Evolutionary conservation across 164 flowering plant genomes (phyloP), one percentile per base, ranked within the genome.

Genomic region (Tinospora cordifolia): DNA sequence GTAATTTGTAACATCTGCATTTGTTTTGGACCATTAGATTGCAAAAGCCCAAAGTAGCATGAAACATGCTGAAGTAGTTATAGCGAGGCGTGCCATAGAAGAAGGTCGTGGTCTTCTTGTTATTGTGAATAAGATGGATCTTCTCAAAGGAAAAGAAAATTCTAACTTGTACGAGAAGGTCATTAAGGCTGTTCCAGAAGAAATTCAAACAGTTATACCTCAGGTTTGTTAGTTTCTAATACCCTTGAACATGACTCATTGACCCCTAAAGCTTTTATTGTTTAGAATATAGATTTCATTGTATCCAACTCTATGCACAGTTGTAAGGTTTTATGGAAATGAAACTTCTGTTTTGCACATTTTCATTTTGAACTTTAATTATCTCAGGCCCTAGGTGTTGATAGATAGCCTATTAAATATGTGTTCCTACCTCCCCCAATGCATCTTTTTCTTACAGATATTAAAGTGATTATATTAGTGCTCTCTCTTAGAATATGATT

Each of bases 61-160:
- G 99, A 89, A 81, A 57, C 99, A 94, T 86, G 88, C 90, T 71
- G 99, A 92, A 83, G 90, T 90, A 57, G 91, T 86, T 41, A 90
- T 94, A 79, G 98, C 97, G 44, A 87, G 99, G 79, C 85, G 82
- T 68, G 97, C 99, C 34, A 88, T 94, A 34, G 99, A 90, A 79
- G 99, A 92, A 84, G 99, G 99, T 27, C 90, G 99, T 63, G 96
- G 93, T 54, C 79, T 94, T 83, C 87, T 94, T 40, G 88, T 94
- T 39, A 79, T 94, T 74, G 97, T 89, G 78, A 94, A 92, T 85
- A 92, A 94, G 85, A 90, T 94, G 93, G 97, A 94, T 81, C 90
- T 89, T 73, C 78, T 94, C 60, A 83, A 79, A 72, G 92, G 93
- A 60, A 85, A 75, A 72, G 58, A 80, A 24, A 85, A 86, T 68